Percentiles rank a stretch among this genome's conserved stretches.
Evolutionary conservation across 129 eudicot species (phyloP).

Genomic region (Chrysanthemum seticuspe): DNA sequence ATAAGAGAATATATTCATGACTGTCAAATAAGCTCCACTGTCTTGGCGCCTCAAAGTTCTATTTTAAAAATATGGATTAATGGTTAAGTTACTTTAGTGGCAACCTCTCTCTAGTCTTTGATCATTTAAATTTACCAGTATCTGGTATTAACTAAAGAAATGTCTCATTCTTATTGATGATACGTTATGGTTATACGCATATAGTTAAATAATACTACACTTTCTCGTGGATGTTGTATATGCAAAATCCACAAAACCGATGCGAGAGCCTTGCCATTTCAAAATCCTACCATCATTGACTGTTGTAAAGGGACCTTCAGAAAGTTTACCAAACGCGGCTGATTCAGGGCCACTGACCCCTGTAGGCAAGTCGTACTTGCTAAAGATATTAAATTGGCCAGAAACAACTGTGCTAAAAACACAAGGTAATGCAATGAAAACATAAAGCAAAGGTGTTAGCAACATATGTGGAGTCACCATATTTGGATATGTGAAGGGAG

Average conservation of each 20-base stretch:
- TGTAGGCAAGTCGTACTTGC: constrained; percentile 20
- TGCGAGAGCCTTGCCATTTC: constrained; percentile 25
- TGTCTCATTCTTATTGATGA: no score
- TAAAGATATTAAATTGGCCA: constrained; percentile 16
- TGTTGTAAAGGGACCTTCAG: constrained; percentile 32
- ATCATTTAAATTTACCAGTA: no score
- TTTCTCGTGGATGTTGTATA: constrained; percentile 38
- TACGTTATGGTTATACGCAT: no score
- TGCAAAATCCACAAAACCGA: constrained; percentile 44
- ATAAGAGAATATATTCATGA: no score
- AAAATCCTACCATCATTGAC: constrained; percentile 37
- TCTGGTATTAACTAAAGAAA: no score
- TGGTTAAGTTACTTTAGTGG: no score
- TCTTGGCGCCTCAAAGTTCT: no score
- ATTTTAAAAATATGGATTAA: no score
- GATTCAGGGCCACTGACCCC: constrained; percentile 36
- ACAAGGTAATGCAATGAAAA: constrained; percentile 4
- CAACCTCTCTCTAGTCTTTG: no score
- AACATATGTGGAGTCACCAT: constrained; percentile 13
- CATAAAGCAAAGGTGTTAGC: not conserved
- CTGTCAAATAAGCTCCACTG: no score
- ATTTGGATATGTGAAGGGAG: constrained; percentile 25
- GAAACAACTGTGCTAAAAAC: not conserved
- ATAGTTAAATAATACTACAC: no score
- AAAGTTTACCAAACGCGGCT: constrained; percentile 23